Evolutionary conservation across 768 basidiomycete species (phyloP).

Genomic region (Naganishia randhawae): DNA sequence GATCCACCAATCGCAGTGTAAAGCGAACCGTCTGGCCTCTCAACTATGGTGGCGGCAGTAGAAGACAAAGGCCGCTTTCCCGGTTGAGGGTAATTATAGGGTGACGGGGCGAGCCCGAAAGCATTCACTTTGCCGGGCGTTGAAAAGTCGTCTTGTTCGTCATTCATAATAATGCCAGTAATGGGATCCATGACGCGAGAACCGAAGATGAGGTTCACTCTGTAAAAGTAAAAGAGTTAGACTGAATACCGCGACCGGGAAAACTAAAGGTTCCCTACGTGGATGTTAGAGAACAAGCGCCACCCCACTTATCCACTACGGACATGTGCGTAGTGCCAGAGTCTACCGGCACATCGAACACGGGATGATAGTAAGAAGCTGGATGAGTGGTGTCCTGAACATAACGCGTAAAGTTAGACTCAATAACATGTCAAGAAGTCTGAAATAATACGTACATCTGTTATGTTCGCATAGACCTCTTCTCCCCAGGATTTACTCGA

Average conservation of each 20-base stretch:
- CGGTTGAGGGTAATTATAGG: constrained; percentile 74
- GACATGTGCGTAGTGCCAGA: constrained; percentile 94
- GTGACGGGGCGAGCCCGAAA: constrained; percentile 55
- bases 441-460: constrained; percentile 63
- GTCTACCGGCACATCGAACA: constrained; percentile 70
- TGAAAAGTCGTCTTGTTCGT: constrained; percentile 90
- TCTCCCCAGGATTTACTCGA: constrained; percentile 57
- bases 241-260: background rate
- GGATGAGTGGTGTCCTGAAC: constrained; percentile 72
- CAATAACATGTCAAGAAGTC: constrained; percentile 5
- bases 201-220: constrained; percentile 81
- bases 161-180: constrained; percentile 84
- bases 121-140: constrained; percentile 75
- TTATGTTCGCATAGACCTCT: constrained; percentile 64
- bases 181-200: constrained; percentile 78
- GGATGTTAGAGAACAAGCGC: constrained; percentile 77
- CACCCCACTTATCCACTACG: constrained; percentile 74
- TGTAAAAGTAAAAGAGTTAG: background rate
- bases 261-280: constrained; percentile 54
- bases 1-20: constrained; percentile 74
- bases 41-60: constrained; percentile 72
- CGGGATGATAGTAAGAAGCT: constrained; percentile 76
- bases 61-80: constrained; percentile 89
- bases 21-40: constrained; percentile 68
- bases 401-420: constrained; percentile 12